Conservation (phyloP, 257 asterid genomes). For the Forsythia viridissima region DNA sequence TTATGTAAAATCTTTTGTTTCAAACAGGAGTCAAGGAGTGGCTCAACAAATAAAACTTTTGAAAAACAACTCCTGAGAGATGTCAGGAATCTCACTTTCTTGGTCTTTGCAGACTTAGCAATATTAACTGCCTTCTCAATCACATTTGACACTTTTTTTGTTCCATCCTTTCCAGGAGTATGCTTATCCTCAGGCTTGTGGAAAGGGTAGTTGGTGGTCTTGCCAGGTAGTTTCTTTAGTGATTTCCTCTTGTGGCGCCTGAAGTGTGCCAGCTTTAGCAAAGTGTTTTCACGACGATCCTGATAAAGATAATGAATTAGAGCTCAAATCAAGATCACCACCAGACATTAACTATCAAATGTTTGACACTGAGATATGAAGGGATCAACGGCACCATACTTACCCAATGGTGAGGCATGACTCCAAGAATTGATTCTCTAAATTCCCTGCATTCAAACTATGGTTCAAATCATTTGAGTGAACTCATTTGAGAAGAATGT, state of each 20-base stretch:
- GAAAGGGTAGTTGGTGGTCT: conserved; percentile 52
- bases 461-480: conserved; percentile 34
- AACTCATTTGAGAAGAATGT: conserved; percentile 14
- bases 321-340: conserved; percentile 23
- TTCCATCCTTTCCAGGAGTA: conserved; percentile 86
- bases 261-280: conserved; percentile 79
- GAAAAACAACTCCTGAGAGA: conserved; percentile 9
- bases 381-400: conserved; percentile 26
- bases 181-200: conserved; percentile 93
- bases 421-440: conserved; percentile 95
- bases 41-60: not conserved
- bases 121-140: conserved; percentile 88
- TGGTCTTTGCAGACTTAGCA: conserved; percentile 81
- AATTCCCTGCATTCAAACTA: conserved; percentile 97
- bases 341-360: conserved; percentile 15
- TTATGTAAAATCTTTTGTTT: not conserved
- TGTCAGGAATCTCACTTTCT: conserved; percentile 55
- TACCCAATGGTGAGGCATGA: conserved; percentile 98
- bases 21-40: not conserved
- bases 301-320: conserved; percentile 34
- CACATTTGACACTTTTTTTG: conserved; percentile 75
- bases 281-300: conserved; percentile 95
- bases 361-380: conserved; percentile 11
- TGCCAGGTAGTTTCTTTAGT: conserved; percentile 77
- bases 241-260: conserved; percentile 88